These are phyloP conservation scores for Penicillium italicum DNA, from an alignment of 2,329 filamentous ascomycete species.

Conservation along the genomic window DNA sequence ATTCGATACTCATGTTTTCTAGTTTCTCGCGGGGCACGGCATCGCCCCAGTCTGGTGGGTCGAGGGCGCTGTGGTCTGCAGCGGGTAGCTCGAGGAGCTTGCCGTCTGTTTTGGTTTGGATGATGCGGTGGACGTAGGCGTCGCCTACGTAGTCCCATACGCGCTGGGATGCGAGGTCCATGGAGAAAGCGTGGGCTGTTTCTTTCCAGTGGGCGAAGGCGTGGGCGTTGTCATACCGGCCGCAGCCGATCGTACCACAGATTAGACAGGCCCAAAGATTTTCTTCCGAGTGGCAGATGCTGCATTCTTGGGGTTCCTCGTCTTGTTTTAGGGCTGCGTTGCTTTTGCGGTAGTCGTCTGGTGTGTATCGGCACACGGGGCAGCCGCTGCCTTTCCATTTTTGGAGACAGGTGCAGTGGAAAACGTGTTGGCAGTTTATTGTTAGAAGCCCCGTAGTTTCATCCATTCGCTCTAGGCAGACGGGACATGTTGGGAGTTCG, in stretches of 20 bases:
- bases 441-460: constrained; percentile 93
- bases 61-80: constrained; percentile 44
- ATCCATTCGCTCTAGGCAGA: constrained; percentile 97
- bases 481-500: constrained; percentile 91
- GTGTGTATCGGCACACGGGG: constrained; percentile 89
- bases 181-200: constrained; percentile 83
- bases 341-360: constrained; percentile 51
- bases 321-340: constrained; percentile 57
- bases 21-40: constrained; percentile 57
- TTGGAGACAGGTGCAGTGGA: constrained; percentile 92
- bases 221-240: constrained; percentile 88
- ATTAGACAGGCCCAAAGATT: constrained; percentile 96
- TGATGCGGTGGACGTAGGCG: constrained; percentile 91
- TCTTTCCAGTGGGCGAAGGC: constrained; percentile 91
- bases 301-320: constrained; percentile 58
- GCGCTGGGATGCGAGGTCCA: constrained; percentile 89
- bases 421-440: constrained; percentile 95
- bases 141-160: constrained; percentile 98
- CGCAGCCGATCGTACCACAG: constrained; percentile 88
- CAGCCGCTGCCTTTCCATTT: constrained; percentile 95
- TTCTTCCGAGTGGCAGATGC: constrained; percentile 70
- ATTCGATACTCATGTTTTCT: constrained; percentile 83
- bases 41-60: constrained; percentile 44
- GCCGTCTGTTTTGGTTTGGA: constrained; percentile 87
- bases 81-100: constrained; percentile 87